phyloP scores from a whole-genome alignment of 2,329 filamentous ascomycete genomes.

The Xylariaceae sp. region DNA sequence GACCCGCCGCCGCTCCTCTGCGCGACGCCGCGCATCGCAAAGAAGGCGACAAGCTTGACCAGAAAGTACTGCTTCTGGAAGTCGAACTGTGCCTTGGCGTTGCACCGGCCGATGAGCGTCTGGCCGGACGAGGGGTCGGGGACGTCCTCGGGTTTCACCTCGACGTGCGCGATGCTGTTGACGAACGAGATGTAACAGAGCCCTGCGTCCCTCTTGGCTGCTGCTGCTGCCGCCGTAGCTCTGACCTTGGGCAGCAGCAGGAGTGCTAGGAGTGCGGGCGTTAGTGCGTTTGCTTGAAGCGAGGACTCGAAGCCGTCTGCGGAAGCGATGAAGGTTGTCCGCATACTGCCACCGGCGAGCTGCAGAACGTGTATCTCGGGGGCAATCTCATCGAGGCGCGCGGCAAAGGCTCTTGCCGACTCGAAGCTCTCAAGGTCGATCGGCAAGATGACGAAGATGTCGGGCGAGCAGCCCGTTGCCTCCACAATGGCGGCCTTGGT shows the following conservation, averaged over 20 bases:
- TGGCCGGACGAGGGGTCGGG: not conserved
- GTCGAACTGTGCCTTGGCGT: not conserved
- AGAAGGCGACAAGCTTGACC: slow-evolving; percentile 2
- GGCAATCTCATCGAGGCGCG: not conserved
- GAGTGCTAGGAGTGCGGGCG: slow-evolving; percentile 8
- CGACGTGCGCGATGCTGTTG: slow-evolving; percentile 4
- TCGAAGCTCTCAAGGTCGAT: slow-evolving; percentile 11
- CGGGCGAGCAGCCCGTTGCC: not conserved
- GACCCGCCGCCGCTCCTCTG: not conserved
- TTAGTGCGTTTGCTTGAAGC: slow-evolving; percentile 7
- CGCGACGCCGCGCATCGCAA: slow-evolving; percentile 2
- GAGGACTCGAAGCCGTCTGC: slow-evolving; percentile 2
- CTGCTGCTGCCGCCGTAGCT: not conserved
- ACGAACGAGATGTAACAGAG: slow-evolving; percentile 10
- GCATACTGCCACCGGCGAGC: slow-evolving; percentile 2
- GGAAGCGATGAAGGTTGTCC: not conserved
- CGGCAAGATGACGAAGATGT: slow-evolving; percentile 1
- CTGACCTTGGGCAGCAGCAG: slow-evolving; percentile 4
- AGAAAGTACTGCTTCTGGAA: slow-evolving; percentile 1
- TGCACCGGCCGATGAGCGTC: slow-evolving; percentile 1
- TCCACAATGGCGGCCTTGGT: slow-evolving; percentile 5
- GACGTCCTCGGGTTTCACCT: slow-evolving; percentile 3
- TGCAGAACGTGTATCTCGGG: slow-evolving; percentile 4
- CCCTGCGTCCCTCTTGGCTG: too few relatives aligned
- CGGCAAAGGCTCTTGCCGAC: slow-evolving; percentile 12